A percentile compares a stretch with the other conserved stretches of the same genome.
Evolutionary conservation across 1,139 yeast genomes (phyloP).

Genomic region (Geotrichum candidum): DNA sequence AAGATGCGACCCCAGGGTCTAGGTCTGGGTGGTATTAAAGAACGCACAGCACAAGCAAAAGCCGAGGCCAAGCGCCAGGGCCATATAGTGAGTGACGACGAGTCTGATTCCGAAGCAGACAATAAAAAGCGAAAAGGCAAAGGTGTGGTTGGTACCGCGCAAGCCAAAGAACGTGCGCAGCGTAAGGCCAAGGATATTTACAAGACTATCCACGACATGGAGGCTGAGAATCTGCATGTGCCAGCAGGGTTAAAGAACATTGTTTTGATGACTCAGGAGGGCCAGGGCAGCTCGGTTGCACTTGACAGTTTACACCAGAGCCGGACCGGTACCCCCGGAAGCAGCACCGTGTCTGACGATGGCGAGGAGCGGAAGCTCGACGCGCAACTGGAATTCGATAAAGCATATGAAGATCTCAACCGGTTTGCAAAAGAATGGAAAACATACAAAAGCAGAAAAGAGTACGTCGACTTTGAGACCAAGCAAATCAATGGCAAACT

Average conservation of each 20-base stretch:
- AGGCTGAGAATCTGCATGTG: constrained; percentile 35
- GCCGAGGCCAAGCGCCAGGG: constrained; percentile 25
- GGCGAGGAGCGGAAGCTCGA: background rate
- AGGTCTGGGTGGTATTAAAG: constrained; percentile 64
- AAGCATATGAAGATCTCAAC: constrained; percentile 30
- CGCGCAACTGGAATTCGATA: constrained; percentile 20
- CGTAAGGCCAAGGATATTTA: constrained; percentile 29
- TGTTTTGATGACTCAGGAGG: constrained; percentile 30
- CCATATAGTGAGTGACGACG: constrained; percentile 19
- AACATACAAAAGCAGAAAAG: constrained; percentile 23
- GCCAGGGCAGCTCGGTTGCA: constrained; percentile 4
- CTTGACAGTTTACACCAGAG: constrained; percentile 3
- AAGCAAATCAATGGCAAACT: constrained; percentile 21
- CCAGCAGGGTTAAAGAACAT: constrained; percentile 35
- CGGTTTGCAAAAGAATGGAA: constrained; percentile 29
- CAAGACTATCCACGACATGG: constrained; percentile 39
- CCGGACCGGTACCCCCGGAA: background rate
- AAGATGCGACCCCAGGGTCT: constrained; percentile 53
- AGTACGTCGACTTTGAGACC: constrained; percentile 25
- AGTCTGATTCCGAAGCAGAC: constrained; percentile 20
- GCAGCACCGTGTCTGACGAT: background rate
- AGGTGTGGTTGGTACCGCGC: constrained; percentile 6
- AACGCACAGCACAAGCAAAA: constrained; percentile 30
- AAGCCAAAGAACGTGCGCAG: constrained; percentile 21
- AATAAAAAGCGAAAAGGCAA: constrained; percentile 19